A percentile compares a stretch with the other conserved stretches of the same genome.
Evolutionary conservation across 2,329 filamentous ascomycete genomes (phyloP).

Genomic region (Scedosporium minutisporum): DNA sequence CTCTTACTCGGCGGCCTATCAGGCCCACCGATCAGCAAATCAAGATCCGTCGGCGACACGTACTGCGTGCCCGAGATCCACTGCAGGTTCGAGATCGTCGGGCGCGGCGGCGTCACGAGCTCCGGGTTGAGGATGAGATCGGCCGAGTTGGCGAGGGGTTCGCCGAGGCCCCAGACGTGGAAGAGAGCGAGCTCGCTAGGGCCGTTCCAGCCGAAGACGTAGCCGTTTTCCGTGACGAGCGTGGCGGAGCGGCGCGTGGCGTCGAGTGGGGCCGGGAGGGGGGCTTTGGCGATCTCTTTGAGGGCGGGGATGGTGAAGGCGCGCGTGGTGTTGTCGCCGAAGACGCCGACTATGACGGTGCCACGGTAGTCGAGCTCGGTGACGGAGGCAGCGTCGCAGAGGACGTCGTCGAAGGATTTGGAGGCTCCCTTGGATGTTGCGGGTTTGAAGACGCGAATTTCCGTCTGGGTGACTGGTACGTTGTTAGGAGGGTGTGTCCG

Average conservation of each 20-base stretch:
- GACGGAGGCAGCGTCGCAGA: constrained; percentile 74
- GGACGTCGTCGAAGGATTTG: constrained; percentile 72
- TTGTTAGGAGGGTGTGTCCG: background rate
- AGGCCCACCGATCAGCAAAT: constrained; percentile 80
- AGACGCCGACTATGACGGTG: constrained; percentile 71
- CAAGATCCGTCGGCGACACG: constrained; percentile 76
- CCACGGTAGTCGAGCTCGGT: constrained; percentile 66
- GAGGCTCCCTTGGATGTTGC: constrained; percentile 81
- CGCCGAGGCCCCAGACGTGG: constrained; percentile 74
- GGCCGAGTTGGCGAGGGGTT: constrained; percentile 48
- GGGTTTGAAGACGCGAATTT: constrained; percentile 81
- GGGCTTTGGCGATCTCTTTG: constrained; percentile 67
- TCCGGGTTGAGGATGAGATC: constrained; percentile 75
- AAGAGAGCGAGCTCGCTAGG: constrained; percentile 77
- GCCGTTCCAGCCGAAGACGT: constrained; percentile 79
- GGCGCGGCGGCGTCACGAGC: constrained; percentile 63
- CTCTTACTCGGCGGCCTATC: constrained; percentile 81
- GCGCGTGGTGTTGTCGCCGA: constrained; percentile 70
- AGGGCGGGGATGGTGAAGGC: constrained; percentile 81
- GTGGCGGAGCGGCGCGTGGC: constrained; percentile 59
- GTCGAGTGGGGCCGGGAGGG: constrained; percentile 59
- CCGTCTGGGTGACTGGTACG: constrained; percentile 50
- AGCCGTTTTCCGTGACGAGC: constrained; percentile 65
- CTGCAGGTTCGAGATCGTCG: constrained; percentile 89
- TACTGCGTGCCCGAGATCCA: constrained; percentile 96